phyloP scores from a whole-genome alignment of 179 eudicot genomes.

The Spergularia azorica region DNA sequence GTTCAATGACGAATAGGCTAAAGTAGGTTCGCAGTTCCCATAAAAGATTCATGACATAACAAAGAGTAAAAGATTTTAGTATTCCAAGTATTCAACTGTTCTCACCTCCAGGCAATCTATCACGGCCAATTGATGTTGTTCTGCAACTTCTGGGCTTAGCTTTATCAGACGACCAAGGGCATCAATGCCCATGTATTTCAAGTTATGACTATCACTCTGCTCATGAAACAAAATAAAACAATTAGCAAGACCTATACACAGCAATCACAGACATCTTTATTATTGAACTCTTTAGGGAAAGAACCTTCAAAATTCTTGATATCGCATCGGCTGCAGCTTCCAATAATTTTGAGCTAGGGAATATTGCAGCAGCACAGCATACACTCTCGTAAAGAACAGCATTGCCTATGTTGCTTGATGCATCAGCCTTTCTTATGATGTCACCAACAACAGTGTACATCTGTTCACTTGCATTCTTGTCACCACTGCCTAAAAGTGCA shows the following conservation, averaged over 20 bases:
- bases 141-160: conserved; percentile 91
- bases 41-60: background rate
- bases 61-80: background rate
- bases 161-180: conserved; percentile 89
- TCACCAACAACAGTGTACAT: conserved; percentile 94
- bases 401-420: conserved; percentile 88
- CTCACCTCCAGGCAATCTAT: conserved; percentile 98
- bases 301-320: conserved; percentile 86
- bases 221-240: conserved; percentile 18
- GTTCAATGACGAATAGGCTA: background rate
- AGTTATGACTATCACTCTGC: conserved; percentile 96
- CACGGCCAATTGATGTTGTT: conserved; percentile 96
- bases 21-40: background rate
- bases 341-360: conserved; percentile 70
- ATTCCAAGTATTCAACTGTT: background rate
- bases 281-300: background rate
- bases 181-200: conserved; percentile 96
- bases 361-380: conserved; percentile 79
- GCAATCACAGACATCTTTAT: background rate
- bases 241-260: conserved; percentile 16
- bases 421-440: conserved; percentile 78
- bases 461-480: conserved; percentile 89
- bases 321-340: conserved; percentile 89
- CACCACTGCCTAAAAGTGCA: conserved; percentile 83
- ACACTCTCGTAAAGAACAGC: conserved; percentile 93